Percentiles rank a stretch among this genome's conserved stretches.
Conservation (phyloP, 305 asterid genomes). For the Plantago coronopus region DNA sequence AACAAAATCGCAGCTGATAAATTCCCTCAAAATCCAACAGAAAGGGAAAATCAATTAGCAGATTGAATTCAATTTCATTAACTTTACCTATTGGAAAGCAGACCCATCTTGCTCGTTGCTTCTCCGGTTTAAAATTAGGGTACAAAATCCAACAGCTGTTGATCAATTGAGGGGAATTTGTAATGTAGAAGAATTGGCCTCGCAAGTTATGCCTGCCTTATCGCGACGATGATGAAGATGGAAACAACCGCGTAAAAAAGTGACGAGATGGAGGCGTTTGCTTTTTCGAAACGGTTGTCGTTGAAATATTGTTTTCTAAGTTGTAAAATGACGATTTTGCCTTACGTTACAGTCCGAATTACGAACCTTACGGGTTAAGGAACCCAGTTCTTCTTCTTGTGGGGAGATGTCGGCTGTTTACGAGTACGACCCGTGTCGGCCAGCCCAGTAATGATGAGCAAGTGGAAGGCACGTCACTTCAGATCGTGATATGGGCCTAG, state of each 20-base stretch:
- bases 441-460: too few relatives aligned
- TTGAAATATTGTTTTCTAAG: too few relatives aligned
- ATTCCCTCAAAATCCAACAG: background rate
- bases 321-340: too few relatives aligned
- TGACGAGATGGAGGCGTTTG: background rate
- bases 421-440: too few relatives aligned
- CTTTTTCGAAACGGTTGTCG: background rate
- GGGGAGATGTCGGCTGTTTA: too few relatives aligned
- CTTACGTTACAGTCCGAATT: too few relatives aligned
- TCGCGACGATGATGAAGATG: too few relatives aligned
- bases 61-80: background rate
- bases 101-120: constrained; percentile 48
- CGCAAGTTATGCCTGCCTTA: background rate
- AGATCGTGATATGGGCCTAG: too few relatives aligned
- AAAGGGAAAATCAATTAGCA: background rate
- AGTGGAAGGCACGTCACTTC: too few relatives aligned
- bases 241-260: background rate
- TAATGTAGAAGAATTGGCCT: background rate
- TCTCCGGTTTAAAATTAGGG: background rate
- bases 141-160: background rate
- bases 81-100: constrained; percentile 72
- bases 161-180: background rate
- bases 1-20: background rate
- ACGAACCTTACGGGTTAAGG: too few relatives aligned
- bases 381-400: too few relatives aligned